Conservation (phyloP, 164 flowering plant species). For the Buxus sempervirens region DNA sequence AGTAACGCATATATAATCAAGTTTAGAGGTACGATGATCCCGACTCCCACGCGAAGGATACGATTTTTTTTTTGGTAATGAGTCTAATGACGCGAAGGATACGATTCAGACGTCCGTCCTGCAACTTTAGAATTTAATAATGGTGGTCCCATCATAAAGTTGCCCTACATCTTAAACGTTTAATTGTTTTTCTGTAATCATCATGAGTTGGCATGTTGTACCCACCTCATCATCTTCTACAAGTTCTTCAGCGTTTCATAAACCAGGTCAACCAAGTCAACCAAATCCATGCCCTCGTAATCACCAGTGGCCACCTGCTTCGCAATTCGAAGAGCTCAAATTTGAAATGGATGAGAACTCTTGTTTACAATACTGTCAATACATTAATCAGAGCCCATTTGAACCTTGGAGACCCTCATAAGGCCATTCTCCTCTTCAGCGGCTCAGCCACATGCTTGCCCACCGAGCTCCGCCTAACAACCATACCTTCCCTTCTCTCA, state of each 20-base stretch:
- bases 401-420: conserved; percentile 21
- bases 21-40: too few species aligned
- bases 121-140: too few species aligned
- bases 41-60: too few species aligned
- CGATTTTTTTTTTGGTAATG: too few species aligned
- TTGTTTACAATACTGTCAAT: conserved; percentile 77
- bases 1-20: too few species aligned
- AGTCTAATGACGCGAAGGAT: too few species aligned
- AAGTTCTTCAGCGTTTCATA: conserved; percentile 40
- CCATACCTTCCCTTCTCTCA: conserved; percentile 67
- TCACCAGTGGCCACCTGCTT: conserved; percentile 46
- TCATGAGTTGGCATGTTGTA: conserved; percentile 11
- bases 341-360: conserved; percentile 37
- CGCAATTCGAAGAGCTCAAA: conserved; percentile 15
- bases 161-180: too few species aligned
- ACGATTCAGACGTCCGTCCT: too few species aligned
- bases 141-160: too few species aligned
- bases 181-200: too few species aligned
- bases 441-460: conserved; percentile 54
- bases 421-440: conserved; percentile 44
- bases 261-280: conserved; percentile 32
- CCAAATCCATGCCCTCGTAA: conserved; percentile 56
- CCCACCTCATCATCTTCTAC: conserved; percentile 36
- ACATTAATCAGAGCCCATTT: conserved; percentile 55
- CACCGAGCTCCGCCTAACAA: conserved; percentile 47